phyloP scores from a whole-genome alignment of 805 yeast species.

The Ogataea dorogensis region DNA sequence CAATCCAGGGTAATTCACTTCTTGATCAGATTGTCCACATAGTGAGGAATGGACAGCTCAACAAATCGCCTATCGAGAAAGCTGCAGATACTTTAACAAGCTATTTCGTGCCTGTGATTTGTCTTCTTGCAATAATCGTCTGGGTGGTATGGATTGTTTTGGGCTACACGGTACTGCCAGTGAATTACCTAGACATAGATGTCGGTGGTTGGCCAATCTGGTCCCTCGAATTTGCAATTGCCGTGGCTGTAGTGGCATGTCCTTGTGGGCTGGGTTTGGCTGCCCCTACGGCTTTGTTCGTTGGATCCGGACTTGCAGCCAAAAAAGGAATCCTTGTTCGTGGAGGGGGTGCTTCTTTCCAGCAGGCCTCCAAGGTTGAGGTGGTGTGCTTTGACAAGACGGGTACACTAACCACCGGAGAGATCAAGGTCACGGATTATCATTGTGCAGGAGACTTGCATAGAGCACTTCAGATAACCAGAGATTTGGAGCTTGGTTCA shows the following conservation, averaged over 20 bases:
- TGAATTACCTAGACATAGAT: slow-evolving; percentile 55
- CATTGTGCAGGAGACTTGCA: slow-evolving; percentile 27
- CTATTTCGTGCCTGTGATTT: slow-evolving; percentile 69
- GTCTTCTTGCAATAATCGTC: slow-evolving; percentile 55
- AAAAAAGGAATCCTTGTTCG: slow-evolving; percentile 70
- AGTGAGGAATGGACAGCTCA: slow-evolving; percentile 71
- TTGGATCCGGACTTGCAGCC: slow-evolving; percentile 78
- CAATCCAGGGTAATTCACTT: slow-evolving; percentile 62
- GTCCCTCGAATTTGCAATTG: slow-evolving; percentile 74
- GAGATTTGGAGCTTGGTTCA: slow-evolving; percentile 62
- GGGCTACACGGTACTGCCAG: slow-evolving; percentile 57
- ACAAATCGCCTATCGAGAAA: slow-evolving; percentile 71
- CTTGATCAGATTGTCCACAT: slow-evolving; percentile 67
- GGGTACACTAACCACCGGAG: slow-evolving; percentile 70
- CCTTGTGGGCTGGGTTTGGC: slow-evolving; percentile 87
- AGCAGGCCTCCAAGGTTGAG: slow-evolving; percentile 64
- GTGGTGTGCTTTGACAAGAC: slow-evolving; percentile 77
- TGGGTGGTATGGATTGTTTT: slow-evolving; percentile 69
- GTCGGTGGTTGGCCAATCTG: slow-evolving; percentile 76
- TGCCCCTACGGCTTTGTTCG: slow-evolving; percentile 80
- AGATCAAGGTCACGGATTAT: slow-evolving; percentile 53
- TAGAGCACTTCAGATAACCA: slow-evolving; percentile 46
- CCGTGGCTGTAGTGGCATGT: slow-evolving; percentile 81
- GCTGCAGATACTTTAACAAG: slow-evolving; percentile 69
- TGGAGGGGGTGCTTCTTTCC: slow-evolving; percentile 83